Evolutionary conservation across 2,329 filamentous ascomycete species (phyloP), one percentile per base, ranked within the genome.

Genomic region (Zarea fungicola): DNA sequence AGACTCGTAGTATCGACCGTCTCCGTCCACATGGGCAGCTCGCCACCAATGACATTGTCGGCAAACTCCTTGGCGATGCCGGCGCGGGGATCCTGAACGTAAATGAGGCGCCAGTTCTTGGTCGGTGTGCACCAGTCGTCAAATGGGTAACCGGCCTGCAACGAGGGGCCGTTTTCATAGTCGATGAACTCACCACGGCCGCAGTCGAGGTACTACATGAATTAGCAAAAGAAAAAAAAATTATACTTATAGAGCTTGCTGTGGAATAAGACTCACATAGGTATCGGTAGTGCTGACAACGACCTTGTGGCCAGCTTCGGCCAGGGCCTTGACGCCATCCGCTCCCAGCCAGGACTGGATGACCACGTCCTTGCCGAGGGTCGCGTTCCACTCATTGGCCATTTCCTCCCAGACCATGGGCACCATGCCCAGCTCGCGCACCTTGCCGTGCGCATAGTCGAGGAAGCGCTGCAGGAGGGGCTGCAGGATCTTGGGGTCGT

Each of bases 371-470:
- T 76, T 65, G 3, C 81, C 82, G 6, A 95, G 69, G 0, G 78
- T 86, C 39, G 93, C 69, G 61, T 91, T 87, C 85, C 88, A 95
- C 21, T 83, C 74, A 9, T 87, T 71, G 1, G 89, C 72, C 75
- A 93, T 89, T 65, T 95, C 90, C 65, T 96, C 89, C 90, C 90
- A 95, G 1, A 91, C 87, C 19, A 95, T 71, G 0, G 89, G 88
- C 5, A 76, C 78, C 44, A 95, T 68, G 5, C 84, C 84, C 6
- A 77, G 73, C 36, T 75, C 68, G 39, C 80, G 72, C 34, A 93
- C 73, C 39, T 83, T 79, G 25, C 67, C 73, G 64, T 91, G 86
- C 58, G 84, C 83, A 55, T 77, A 76, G 62, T 87, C 78, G 54
- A 95, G 72, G 62, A 95, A 89, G 50, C 76, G 80, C 63, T 95